phyloP scores from a whole-genome alignment of 768 basidiomycete genomes.

The Rhodotorula kratochvilovae region DNA sequence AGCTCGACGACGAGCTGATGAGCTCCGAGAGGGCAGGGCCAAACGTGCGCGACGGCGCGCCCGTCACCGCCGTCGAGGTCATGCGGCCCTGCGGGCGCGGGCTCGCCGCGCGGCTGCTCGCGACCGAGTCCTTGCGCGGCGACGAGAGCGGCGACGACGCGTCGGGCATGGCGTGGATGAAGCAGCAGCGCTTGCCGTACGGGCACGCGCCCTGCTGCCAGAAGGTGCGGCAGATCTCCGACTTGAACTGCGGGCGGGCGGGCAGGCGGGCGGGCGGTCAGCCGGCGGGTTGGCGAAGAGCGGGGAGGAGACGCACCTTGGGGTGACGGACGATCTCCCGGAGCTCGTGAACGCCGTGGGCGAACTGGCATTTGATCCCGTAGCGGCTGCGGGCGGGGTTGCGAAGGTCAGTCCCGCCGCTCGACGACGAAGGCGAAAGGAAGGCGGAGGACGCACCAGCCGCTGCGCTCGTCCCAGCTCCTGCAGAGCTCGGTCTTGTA shows the following conservation, averaged over 20 bases:
- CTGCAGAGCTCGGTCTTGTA: slow-evolving; percentile 57
- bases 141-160: not conserved
- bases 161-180: slow-evolving; percentile 77
- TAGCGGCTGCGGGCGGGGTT: slow-evolving; percentile 62
- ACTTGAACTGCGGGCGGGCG: slow-evolving; percentile 64
- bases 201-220: slow-evolving; percentile 92
- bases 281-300: slow-evolving; percentile 37
- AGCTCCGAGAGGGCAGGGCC: slow-evolving; percentile 29
- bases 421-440: not conserved
- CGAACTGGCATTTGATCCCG: slow-evolving; percentile 84
- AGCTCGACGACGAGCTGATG: slow-evolving; percentile 7
- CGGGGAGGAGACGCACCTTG: slow-evolving; percentile 57
- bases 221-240: slow-evolving; percentile 89
- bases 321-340: slow-evolving; percentile 79
- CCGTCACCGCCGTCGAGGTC: slow-evolving; percentile 28
- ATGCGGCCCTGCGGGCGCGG: slow-evolving; percentile 22
- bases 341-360: slow-evolving; percentile 84
- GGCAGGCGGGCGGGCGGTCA: slow-evolving; percentile 4
- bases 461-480: slow-evolving; percentile 49
- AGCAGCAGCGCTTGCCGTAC: slow-evolving; percentile 86
- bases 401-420: not conserved
- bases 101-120: slow-evolving; percentile 6
- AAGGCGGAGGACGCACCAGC: slow-evolving; percentile 46
- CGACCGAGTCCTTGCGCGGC: not conserved
- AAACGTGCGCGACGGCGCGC: slow-evolving; percentile 22